Evolutionary conservation across 164 flowering plant genomes (phyloP), one percentile per base, ranked within the genome.

Genomic region (Sedum album): DNA sequence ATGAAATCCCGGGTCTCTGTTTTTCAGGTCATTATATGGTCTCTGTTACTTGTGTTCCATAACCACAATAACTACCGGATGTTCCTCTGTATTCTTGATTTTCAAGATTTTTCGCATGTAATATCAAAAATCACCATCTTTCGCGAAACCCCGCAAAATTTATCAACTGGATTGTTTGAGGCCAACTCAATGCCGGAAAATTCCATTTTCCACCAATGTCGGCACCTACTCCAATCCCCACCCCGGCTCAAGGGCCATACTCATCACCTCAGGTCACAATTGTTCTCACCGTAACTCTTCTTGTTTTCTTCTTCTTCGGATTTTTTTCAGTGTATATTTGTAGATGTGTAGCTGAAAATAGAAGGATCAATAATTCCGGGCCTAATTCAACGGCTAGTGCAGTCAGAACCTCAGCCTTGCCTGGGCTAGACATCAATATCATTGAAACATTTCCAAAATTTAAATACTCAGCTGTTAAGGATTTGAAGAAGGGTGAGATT

Each of bases 301-400:
- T 90, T 6, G 31, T 83, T 11, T 82, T 83, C 72, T 82, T 87
- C 83, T 77, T 88, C 64, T 2, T 83, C 1, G 88, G 88, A 0
- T 84, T 90, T 69, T 84, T 88, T 76, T 76, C 84, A 1, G 49
- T 93, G 15, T 90, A 78, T 69, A 79, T 93, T 67, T 88, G 85
- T 62, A 78, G 86, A 20, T 88, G 86, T 69, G 44, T 86, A 68
- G 25, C 81, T 63, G 79, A 78, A 0, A 72, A 67, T 30, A 1
- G 83, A 1, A 73, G 81, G 11, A 76, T 72, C 0, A 68, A 68
- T 36, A 73, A 81, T 7, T 23, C 76, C 0, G 81, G 70, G 14
- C 62, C 20, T 28, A 14, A 28, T 68, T 1, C 68, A 21, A 1
- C 71, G 57, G 8, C 62, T 28, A 21, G 68, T 1, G 44, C 57